Evolutionary conservation across 1,284 basidiomycete species (phyloP), one percentile per base, ranked within the genome.

Genomic region (Sparassis latifolia): DNA sequence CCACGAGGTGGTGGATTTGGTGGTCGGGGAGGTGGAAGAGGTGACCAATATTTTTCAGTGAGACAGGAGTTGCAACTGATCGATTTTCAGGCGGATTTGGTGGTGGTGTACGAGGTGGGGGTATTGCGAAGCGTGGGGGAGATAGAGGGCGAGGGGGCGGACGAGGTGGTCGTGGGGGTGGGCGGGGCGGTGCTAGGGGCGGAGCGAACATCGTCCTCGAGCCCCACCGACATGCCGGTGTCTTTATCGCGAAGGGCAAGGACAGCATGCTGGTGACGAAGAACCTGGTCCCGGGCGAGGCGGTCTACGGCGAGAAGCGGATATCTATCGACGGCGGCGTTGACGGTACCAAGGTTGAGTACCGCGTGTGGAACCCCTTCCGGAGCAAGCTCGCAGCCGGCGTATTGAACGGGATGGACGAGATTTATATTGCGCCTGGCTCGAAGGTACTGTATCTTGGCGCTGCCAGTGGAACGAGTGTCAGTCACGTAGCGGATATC

Each of bases 281-380:
- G 74, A 99, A 98, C 73, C 80, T 99, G 60, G 93, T 91, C 45
- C 96, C 97, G 9, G 97, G 96, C 52, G 96, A 99, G 68, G 90
- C 89, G 20, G 97, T 99, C 29, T 99, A 99, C 70, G 97, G 96
- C 59, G 96, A 99, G 74, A 99, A 99, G 79, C 79, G 92, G 73
- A 90, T 95, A 72, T 80, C 84, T 45, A 79, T 96, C 60, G 88
- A 92, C 6, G 82, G 83, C 3, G 82, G 79, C 45, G 79, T 82
- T 52, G 88, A 89, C 46, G 89, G 84, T 50, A 87, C 85, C 53
- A 99, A 99, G 77, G 79, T 86, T 61, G 96, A 99, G 72, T 99
- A 98, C 74, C 82, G 96, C 55, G 97, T 99, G 35, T 99, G 96
- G 96, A 99, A 99, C 76, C 97, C 96, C 52, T 99, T 99, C 86